Percentiles rank a stretch among this genome's conserved stretches.
Evolutionary conservation across 352 stramenopile genomes (phyloP).

Genomic region (Peronospora belbahrii): DNA sequence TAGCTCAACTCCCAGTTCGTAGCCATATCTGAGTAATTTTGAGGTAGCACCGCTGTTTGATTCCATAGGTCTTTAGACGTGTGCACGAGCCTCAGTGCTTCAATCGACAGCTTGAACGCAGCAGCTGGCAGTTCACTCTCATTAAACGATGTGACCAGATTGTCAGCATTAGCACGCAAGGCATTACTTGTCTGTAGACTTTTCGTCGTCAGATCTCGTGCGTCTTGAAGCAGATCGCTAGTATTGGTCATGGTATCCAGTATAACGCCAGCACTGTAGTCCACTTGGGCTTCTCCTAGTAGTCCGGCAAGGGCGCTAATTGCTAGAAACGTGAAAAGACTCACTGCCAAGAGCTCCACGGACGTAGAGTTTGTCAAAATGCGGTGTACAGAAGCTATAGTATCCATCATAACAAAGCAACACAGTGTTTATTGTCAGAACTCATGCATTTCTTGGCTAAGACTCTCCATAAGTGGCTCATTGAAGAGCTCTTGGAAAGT

Average conservation of each 20-base stretch:
- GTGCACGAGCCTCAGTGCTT: constrained; percentile 51
- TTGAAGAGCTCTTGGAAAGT: not conserved
- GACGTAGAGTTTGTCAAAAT: constrained; percentile 40
- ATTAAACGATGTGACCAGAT: constrained; percentile 63
- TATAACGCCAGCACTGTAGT: constrained; percentile 75
- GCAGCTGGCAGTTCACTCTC: constrained; percentile 53
- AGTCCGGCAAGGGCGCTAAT: constrained; percentile 63
- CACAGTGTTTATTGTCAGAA: constrained; percentile 12
- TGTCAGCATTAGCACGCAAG: constrained; percentile 42
- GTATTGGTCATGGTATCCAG: constrained; percentile 67
- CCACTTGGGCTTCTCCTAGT: constrained; percentile 67
- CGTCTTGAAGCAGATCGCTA: constrained; percentile 41
- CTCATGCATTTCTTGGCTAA: constrained; percentile 1
- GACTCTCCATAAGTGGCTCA: not conserved
- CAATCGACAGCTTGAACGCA: constrained; percentile 57
- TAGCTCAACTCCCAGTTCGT: constrained; percentile 65
- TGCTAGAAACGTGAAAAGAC: constrained; percentile 63
- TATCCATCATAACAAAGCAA: constrained; percentile 1
- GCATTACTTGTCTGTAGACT: constrained; percentile 30
- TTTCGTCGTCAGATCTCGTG: constrained; percentile 29
- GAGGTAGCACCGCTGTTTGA: constrained; percentile 44
- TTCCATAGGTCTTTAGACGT: constrained; percentile 46
- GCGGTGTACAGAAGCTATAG: constrained; percentile 36
- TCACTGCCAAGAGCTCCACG: constrained; percentile 60
- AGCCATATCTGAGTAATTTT: constrained; percentile 46